Evolutionary conservation across 1,284 basidiomycete genomes (phyloP).

Genomic region (Boletus nobilissimus): DNA sequence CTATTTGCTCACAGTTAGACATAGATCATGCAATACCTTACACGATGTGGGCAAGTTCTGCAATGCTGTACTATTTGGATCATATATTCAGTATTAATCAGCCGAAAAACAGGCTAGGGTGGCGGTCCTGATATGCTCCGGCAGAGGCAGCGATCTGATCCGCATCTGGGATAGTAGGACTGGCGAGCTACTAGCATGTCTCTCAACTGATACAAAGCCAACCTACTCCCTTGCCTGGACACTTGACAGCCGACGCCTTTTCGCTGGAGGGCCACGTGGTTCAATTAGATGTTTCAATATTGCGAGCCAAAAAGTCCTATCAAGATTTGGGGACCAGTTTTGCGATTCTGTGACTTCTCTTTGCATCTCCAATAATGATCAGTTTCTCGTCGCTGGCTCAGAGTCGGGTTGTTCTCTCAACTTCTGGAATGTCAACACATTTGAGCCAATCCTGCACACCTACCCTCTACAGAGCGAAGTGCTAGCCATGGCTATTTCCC

Average conservation of each 20-base stretch:
- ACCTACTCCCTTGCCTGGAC: conserved; percentile 20
- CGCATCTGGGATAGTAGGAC: conserved; percentile 28
- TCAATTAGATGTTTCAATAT: conserved; percentile 19
- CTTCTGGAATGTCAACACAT: conserved; percentile 14
- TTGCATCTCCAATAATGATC: conserved; percentile 15
- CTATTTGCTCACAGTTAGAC: too few relatives aligned
- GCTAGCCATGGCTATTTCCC: conserved; percentile 9
- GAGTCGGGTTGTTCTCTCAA: conserved; percentile 4
- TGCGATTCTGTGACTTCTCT: conserved; percentile 18
- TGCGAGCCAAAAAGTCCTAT: not conserved
- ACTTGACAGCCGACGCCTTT: conserved; percentile 3
- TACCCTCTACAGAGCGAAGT: not conserved
- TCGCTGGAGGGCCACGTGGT: conserved; percentile 18
- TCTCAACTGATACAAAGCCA: not conserved
- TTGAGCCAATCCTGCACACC: not conserved
- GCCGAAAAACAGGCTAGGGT: too few relatives aligned
- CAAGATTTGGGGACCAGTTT: not conserved
- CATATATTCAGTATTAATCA: too few relatives aligned
- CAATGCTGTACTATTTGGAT: too few relatives aligned
- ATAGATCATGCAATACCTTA: too few relatives aligned
- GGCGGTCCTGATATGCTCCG: not conserved
- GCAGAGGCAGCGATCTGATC: conserved; percentile 9
- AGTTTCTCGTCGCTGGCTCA: conserved; percentile 23
- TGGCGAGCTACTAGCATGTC: conserved; percentile 9
- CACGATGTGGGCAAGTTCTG: too few relatives aligned